These are phyloP conservation scores for Vanrija sp. DNA, from an alignment of 1,284 basidiomycete genomes.

Conservation along the genomic window DNA sequence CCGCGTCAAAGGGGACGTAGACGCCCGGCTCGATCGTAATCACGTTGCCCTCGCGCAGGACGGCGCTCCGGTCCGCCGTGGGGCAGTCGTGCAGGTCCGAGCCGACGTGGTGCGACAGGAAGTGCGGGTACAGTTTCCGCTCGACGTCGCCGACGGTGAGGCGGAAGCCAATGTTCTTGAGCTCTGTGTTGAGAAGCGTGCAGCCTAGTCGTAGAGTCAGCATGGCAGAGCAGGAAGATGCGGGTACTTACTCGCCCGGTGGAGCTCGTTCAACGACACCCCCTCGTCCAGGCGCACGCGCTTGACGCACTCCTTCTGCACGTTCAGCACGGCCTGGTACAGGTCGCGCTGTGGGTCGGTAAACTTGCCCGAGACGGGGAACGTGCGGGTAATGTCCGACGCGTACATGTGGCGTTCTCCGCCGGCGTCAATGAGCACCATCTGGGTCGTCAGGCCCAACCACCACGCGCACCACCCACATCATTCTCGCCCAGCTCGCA, in stretches of 20 bases:
- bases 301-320: conserved; percentile 53
- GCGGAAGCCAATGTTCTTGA: conserved; percentile 77
- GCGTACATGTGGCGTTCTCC: conserved; percentile 90
- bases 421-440: conserved; percentile 83
- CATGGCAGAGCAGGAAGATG: not conserved
- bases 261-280: conserved; percentile 70
- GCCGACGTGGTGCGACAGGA: conserved; percentile 57
- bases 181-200: conserved; percentile 64
- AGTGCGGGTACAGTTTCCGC: conserved; percentile 78
- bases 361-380: conserved; percentile 78
- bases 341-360: conserved; percentile 76
- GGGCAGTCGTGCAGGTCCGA: conserved; percentile 55
- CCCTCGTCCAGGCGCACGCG: conserved; percentile 54
- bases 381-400: conserved; percentile 94
- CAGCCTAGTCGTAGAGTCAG: conserved; percentile 53
- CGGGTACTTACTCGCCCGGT: conserved; percentile 57
- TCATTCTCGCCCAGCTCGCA: conserved; percentile 69
- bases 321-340: conserved; percentile 62
- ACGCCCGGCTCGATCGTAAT: conserved; percentile 61
- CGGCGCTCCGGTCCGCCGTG: conserved; percentile 42
- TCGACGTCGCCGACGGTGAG: conserved; percentile 66
- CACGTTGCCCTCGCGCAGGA: conserved; percentile 72
- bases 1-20: conserved; percentile 72
- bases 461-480: conserved; percentile 24
- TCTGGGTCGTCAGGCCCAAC: conserved; percentile 20